Evolutionary conservation across 352 stramenopile species (phyloP), one percentile per base, ranked within the genome.

Genomic region (Globisporangium abappressorium): DNA sequence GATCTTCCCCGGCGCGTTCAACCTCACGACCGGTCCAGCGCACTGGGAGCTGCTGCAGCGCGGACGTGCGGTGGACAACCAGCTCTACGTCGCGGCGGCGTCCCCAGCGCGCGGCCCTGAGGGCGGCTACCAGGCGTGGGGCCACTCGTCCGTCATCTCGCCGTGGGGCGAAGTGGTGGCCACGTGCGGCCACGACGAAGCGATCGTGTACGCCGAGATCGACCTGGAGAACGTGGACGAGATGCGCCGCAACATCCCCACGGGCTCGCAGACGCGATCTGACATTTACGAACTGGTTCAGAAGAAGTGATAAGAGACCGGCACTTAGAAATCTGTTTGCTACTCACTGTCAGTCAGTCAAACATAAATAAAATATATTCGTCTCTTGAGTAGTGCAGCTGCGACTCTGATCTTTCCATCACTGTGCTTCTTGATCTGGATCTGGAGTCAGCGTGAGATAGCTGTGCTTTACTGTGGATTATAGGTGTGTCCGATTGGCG

Each of bases 21-120:
- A 95, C 73, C 80, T 96, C 70, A 95, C 89, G 60, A 95, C 87
- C 0, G 98, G 98, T 2, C 98, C 98, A 4, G 92, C 96, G 0
- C 98, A 99, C 78, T 99, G 98, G 98, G 97, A 99, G 69, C 83
- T 99, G 22, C 84, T 99, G 43, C 96, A 99, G 82, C 85, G 97
- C 43, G 98, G 88, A 14, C 87, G 98, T 30, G 98, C 98, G 2
- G 86, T 96, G 49, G 89, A 96, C 72, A 94, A 95, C 68, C 95
- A 99, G 78, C 92, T 98, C 47, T 99, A 97, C 78, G 97, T 99
- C 18, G 83, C 98, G 4, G 96, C 94, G 11, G 95, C 94, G 5
- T 99, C 97, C 65, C 98, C 98, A 41, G 98, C 98, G 14, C 85
- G 98, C 67, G 96, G 94, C 20, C 86, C 89, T 3, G 82, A 99